Evolutionary conservation across 2,329 filamentous ascomycete genomes (phyloP).

Genomic region (Cladosporium sphaerospermum): DNA sequence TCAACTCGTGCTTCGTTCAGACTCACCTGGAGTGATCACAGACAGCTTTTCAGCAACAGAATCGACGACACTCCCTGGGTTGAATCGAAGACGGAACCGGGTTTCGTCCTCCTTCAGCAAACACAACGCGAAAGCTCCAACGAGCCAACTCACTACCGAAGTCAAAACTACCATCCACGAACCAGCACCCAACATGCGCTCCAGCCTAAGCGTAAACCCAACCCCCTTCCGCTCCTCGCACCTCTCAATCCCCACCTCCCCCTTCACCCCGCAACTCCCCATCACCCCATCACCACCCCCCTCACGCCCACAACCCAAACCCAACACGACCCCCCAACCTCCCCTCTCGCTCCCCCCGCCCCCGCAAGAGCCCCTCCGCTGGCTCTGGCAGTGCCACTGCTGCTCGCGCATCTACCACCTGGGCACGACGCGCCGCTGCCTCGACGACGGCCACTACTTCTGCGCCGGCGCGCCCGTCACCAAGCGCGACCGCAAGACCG

Average conservation of each 20-base stretch:
- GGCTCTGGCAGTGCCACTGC: slow-evolving; percentile 51
- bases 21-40: not conserved
- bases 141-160: not conserved
- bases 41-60: not conserved
- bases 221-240: slow-evolving; percentile 38
- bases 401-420: slow-evolving; percentile 44
- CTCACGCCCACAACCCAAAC: not conserved
- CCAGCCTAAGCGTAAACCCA: slow-evolving; percentile 30
- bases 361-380: slow-evolving; percentile 33
- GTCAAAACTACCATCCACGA: not conserved
- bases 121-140: not conserved
- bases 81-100: slow-evolving; percentile 1
- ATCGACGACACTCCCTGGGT: not conserved
- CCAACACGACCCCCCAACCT: not conserved
- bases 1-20: not conserved
- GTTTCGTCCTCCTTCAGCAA: not conserved
- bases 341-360: slow-evolving; percentile 18
- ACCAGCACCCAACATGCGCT: slow-evolving; percentile 20
- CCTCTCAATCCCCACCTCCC: slow-evolving; percentile 33
- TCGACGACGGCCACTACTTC: slow-evolving; percentile 50
- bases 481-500: slow-evolving; percentile 28
- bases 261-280: slow-evolving; percentile 14
- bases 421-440: slow-evolving; percentile 46
- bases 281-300: slow-evolving; percentile 16
- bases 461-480: slow-evolving; percentile 43